A percentile compares a stretch with the other conserved stretches of the same genome.
Conservation (phyloP, 768 basidiomycete species). For the Leccinum sublutescens region DNA sequence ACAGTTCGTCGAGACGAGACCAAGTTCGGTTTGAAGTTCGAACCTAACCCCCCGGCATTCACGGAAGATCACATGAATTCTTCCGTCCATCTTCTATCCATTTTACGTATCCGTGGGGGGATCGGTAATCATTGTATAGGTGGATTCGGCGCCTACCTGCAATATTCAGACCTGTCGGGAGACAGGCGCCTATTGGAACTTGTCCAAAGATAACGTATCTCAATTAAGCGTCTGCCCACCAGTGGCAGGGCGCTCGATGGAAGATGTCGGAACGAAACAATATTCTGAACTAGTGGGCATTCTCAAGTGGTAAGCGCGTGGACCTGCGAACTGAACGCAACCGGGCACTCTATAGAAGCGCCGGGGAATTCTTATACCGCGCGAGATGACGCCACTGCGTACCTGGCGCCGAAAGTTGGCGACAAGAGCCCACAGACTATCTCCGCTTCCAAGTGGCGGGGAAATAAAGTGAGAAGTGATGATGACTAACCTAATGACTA, state of each 20-base stretch:
- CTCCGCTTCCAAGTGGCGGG: neutral
- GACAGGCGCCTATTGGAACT: neutral
- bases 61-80: neutral
- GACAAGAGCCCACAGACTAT: neutral
- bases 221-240: neutral
- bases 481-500: neutral
- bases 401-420: neutral
- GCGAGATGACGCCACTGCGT: neutral
- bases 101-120: neutral
- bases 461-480: neutral
- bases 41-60: neutral
- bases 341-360: neutral
- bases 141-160: neutral
- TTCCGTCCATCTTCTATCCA: neutral
- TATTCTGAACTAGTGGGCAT: constrained; percentile 6
- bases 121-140: neutral
- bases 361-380: neutral
- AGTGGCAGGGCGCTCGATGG: neutral
- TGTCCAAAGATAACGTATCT: neutral
- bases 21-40: neutral
- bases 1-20: neutral
- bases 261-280: neutral
- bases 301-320: constrained; percentile 6
- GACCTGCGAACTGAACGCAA: neutral
- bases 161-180: neutral